Percentiles rank a stretch among this genome's conserved stretches.
These are phyloP conservation scores for Acanthamoeba castellanii DNA, from an alignment of 208 protist species.

Conservation along the genomic window DNA sequence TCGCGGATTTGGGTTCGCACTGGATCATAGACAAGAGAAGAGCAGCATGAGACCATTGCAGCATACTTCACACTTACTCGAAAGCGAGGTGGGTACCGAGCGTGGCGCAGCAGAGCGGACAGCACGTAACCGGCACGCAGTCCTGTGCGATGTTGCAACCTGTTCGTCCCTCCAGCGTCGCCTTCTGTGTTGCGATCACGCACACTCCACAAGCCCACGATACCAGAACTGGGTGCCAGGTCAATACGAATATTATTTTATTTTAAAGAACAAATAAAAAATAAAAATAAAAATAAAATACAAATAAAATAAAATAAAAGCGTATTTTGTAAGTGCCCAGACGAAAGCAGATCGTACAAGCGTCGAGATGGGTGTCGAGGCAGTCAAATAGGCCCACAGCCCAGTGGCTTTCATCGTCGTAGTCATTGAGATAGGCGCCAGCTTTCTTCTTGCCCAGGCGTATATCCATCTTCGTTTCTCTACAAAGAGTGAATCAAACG, in stretches of 20 bases:
- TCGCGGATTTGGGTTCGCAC: not conserved
- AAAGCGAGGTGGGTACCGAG: not conserved
- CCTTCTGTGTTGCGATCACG: conserved; percentile 23
- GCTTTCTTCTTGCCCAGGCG: not conserved
- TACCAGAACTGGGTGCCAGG: not conserved
- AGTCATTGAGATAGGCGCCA: not conserved
- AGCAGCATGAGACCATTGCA: not conserved
- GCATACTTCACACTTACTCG: too few relatives aligned
- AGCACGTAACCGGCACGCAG: not conserved
- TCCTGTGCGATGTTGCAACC: not conserved
- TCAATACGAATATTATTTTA: not conserved
- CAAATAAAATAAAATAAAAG: not conserved
- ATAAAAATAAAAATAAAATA: not conserved
- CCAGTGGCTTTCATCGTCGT: not conserved
- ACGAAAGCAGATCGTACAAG: too few relatives aligned
- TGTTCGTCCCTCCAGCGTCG: not conserved
- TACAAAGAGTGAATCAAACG: too few relatives aligned
- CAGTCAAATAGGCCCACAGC: conserved; percentile 5
- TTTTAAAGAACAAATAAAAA: not conserved
- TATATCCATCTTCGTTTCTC: not conserved
- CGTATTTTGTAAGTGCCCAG: too few relatives aligned
- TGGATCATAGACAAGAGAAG: not conserved
- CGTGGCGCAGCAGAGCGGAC: conserved; percentile 2
- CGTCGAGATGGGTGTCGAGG: not conserved
- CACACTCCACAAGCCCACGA: not conserved